Evolutionary conservation across 257 asterid species (phyloP).

Genomic region (Penstemon newberryi): DNA sequence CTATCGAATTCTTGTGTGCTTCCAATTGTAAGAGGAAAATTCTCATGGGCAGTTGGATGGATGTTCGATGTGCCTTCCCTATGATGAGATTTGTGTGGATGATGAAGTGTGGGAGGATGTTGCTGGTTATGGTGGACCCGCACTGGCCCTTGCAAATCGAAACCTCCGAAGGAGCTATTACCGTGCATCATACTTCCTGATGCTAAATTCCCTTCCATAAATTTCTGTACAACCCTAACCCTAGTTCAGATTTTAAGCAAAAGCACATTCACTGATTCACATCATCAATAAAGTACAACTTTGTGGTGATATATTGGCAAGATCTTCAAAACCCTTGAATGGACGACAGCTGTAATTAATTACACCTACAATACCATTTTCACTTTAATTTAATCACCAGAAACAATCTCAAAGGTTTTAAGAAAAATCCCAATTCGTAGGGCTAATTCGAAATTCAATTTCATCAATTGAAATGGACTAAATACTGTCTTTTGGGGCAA

Average conservation of each 20-base stretch:
- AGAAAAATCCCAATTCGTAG: slow-evolving; percentile 1
- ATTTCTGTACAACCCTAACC: not conserved
- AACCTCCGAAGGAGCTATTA: not conserved
- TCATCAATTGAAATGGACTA: slow-evolving; percentile 15
- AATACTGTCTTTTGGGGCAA: not conserved
- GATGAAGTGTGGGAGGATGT: slow-evolving; percentile 31
- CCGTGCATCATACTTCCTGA: slow-evolving; percentile 35
- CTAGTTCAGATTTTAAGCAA: not conserved
- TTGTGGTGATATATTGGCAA: not conserved
- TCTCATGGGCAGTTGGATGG: slow-evolving; percentile 45
- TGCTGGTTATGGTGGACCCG: slow-evolving; percentile 54
- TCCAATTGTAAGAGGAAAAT: slow-evolving; percentile 57
- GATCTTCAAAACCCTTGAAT: slow-evolving; percentile 26
- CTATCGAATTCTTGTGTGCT: slow-evolving; percentile 48
- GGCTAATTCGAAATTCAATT: slow-evolving; percentile 13
- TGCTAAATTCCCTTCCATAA: slow-evolving; percentile 42
- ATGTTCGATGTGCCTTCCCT: slow-evolving; percentile 42
- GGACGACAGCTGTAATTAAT: not conserved
- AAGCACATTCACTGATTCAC: slow-evolving; percentile 6
- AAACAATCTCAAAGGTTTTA: slow-evolving; percentile 11
- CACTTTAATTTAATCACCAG: not conserved
- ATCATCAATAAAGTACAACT: slow-evolving; percentile 12
- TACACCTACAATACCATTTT: not conserved
- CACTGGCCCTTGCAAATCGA: slow-evolving; percentile 41
- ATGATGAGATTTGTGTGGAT: slow-evolving; percentile 36